phyloP scores from a whole-genome alignment of 2,329 filamentous ascomycete genomes.

The Malbranchea cinnamomea region DNA sequence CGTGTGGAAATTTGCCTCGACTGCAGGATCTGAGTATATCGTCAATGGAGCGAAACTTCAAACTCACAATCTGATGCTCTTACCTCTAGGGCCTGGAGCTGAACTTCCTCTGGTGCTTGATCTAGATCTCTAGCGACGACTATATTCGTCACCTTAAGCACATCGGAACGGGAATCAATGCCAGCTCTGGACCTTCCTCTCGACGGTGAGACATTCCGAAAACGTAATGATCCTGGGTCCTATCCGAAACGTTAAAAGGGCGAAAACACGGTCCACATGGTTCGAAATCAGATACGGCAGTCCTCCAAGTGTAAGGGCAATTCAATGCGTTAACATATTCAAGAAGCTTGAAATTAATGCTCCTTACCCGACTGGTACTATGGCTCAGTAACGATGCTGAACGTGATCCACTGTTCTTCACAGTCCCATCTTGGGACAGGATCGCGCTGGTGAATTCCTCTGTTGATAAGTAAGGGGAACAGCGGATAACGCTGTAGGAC shows the following conservation, averaged over 20 bases:
- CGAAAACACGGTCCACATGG: no score
- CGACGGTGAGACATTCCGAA: conserved; percentile 9
- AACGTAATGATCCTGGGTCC: conserved; percentile 11
- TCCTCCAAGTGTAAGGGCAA: no score
- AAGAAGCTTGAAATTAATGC: no score
- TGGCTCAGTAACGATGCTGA: conserved; percentile 8
- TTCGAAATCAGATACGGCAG: no score
- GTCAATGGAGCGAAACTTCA: background rate
- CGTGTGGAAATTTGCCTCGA: conserved; percentile 64
- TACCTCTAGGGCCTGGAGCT: conserved; percentile 60
- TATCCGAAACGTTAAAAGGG: no score
- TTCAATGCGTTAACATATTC: no score
- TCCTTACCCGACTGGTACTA: no score
- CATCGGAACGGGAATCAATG: conserved; percentile 27
- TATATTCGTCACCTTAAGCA: conserved; percentile 57
- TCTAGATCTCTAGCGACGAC: conserved; percentile 72
- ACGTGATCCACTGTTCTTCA: conserved; percentile 8
- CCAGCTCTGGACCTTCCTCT: conserved; percentile 13
- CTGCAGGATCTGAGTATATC: conserved; percentile 49
- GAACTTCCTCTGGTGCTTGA: conserved; percentile 55
- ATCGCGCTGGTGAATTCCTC: conserved; percentile 68
- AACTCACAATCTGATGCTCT: conserved; percentile 1
- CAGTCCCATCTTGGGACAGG: conserved; percentile 30
- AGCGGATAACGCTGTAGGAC: conserved; percentile 54
- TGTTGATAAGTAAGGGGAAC: conserved; percentile 55